Percentiles rank a stretch among this genome's conserved stretches.
These are phyloP conservation scores for Geranium brycei DNA, from an alignment of 345 rosid species.

Conservation along the genomic window DNA sequence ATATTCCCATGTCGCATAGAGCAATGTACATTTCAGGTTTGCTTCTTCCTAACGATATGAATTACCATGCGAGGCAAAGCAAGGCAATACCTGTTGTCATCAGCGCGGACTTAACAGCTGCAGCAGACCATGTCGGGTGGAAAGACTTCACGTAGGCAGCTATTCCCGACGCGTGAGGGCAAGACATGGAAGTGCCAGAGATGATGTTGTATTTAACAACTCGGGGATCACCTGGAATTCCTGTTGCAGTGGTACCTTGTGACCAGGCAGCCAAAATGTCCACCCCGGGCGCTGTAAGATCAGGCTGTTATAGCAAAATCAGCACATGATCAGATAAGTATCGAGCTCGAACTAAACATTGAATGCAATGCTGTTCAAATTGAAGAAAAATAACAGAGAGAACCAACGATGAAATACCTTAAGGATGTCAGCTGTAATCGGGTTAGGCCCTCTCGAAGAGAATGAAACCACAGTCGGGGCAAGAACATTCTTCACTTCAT, in stretches of 20 bases:
- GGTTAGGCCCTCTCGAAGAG: slow-evolving; percentile 29
- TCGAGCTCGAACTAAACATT: too few species aligned
- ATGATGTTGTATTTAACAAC: slow-evolving; percentile 12
- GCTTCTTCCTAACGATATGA: neutral
- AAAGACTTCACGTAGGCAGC: slow-evolving; percentile 26
- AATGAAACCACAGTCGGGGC: slow-evolving; percentile 21
- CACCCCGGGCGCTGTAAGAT: slow-evolving; percentile 21
- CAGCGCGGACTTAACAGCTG: slow-evolving; percentile 21
- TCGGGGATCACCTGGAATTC: slow-evolving; percentile 10
- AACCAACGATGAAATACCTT: slow-evolving; percentile 11
- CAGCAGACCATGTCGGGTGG: slow-evolving; percentile 23
- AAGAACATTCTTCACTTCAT: slow-evolving; percentile 1
- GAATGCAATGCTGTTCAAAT: neutral
- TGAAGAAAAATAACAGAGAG: neutral
- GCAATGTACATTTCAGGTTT: neutral
- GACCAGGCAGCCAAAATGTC: slow-evolving; percentile 32
- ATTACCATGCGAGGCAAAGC: neutral
- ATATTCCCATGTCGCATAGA: too few species aligned
- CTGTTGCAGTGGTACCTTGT: slow-evolving; percentile 6
- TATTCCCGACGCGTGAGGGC: slow-evolving; percentile 20
- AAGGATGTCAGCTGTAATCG: slow-evolving; percentile 19
- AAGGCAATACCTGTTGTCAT: slow-evolving; percentile 20
- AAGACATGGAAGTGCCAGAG: slow-evolving; percentile 27
- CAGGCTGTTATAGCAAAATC: slow-evolving; percentile 17
- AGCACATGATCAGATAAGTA: neutral